phyloP scores from a whole-genome alignment of 2,329 filamentous ascomycete genomes.

The Myriosclerotinia duriaeana region DNA sequence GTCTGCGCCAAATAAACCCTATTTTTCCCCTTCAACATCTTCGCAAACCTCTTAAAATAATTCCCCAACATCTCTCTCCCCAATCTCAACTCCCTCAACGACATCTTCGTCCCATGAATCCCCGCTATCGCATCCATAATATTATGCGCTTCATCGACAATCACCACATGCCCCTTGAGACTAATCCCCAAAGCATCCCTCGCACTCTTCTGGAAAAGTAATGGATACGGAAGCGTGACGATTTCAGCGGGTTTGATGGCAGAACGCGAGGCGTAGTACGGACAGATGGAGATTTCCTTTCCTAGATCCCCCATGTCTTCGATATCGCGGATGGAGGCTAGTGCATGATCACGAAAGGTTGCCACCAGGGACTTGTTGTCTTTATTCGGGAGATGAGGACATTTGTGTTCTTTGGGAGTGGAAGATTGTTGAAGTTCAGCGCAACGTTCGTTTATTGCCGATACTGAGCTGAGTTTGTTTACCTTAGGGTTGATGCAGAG shows the following conservation, averaged over 20 bases:
- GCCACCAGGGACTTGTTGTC: slow-evolving; percentile 70
- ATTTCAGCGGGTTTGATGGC: slow-evolving; percentile 85
- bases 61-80: slow-evolving; percentile 73
- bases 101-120: slow-evolving; percentile 79
- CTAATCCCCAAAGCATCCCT: slow-evolving; percentile 85
- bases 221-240: slow-evolving; percentile 86
- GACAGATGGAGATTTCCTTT: slow-evolving; percentile 77
- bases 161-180: slow-evolving; percentile 83
- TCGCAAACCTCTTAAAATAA: slow-evolving; percentile 86
- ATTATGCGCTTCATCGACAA: slow-evolving; percentile 97
- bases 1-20: slow-evolving; percentile 87
- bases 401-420: slow-evolving; percentile 62
- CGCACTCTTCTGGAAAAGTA: slow-evolving; percentile 83
- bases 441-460: slow-evolving; percentile 91
- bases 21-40: slow-evolving; percentile 85
- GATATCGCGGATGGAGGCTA: slow-evolving; percentile 87
- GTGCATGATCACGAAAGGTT: slow-evolving; percentile 78
- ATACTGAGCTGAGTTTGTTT: slow-evolving; percentile 63
- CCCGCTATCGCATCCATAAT: slow-evolving; percentile 91
- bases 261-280: slow-evolving; percentile 91
- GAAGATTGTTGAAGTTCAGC: slow-evolving; percentile 81
- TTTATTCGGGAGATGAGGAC: slow-evolving; percentile 74
- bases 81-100: slow-evolving; percentile 67
- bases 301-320: slow-evolving; percentile 83
- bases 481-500: slow-evolving; percentile 86